A percentile compares a stretch with the other conserved stretches of the same genome.
Evolutionary conservation across 495 filamentous ascomycete genomes (phyloP).

Genomic region (Hyaloscypha bicolor): DNA sequence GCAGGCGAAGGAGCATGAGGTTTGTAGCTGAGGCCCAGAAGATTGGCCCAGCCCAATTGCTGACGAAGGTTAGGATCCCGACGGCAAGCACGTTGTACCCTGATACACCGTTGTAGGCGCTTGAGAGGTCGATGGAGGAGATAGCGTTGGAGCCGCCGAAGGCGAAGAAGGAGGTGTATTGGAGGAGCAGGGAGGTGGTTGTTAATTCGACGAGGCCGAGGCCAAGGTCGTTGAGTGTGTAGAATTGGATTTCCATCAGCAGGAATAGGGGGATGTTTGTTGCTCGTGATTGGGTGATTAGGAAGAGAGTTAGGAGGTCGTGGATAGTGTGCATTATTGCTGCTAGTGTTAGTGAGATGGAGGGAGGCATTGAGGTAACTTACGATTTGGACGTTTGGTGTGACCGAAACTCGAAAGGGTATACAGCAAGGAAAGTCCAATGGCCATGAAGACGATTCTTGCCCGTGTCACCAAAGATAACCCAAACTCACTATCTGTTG

Average conservation of each 20-base stretch:
- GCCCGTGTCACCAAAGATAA: slow-evolving; percentile 53
- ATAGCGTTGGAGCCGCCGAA: slow-evolving; percentile 91
- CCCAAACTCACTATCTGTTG: slow-evolving; percentile 40
- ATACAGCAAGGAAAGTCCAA: slow-evolving; percentile 46
- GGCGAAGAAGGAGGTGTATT: slow-evolving; percentile 84
- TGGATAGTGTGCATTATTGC: slow-evolving; percentile 53
- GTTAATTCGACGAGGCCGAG: slow-evolving; percentile 59
- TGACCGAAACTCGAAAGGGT: slow-evolving; percentile 34
- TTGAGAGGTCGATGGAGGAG: slow-evolving; percentile 81
- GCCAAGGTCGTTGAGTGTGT: slow-evolving; percentile 49
- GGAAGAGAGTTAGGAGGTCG: slow-evolving; percentile 72
- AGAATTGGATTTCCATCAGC: slow-evolving; percentile 62
- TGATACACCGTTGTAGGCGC: slow-evolving; percentile 79
- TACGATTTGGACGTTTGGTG: slow-evolving; percentile 31
- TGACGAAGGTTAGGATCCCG: slow-evolving; percentile 77
- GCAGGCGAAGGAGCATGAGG: slow-evolving; percentile 24
- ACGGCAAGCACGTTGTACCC: slow-evolving; percentile 69
- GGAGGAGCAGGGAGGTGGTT: slow-evolving; percentile 65
- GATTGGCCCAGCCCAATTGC: slow-evolving; percentile 90
- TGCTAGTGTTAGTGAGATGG: slow-evolving; percentile 18
- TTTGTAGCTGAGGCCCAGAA: slow-evolving; percentile 67
- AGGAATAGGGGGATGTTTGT: slow-evolving; percentile 85
- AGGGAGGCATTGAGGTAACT: slow-evolving; percentile 5
- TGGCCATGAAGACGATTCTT: slow-evolving; percentile 53
- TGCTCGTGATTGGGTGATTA: slow-evolving; percentile 82